Conservation (phyloP, 2,329 filamentous ascomycete genomes). For the Ramularia collo-cygni region DNA sequence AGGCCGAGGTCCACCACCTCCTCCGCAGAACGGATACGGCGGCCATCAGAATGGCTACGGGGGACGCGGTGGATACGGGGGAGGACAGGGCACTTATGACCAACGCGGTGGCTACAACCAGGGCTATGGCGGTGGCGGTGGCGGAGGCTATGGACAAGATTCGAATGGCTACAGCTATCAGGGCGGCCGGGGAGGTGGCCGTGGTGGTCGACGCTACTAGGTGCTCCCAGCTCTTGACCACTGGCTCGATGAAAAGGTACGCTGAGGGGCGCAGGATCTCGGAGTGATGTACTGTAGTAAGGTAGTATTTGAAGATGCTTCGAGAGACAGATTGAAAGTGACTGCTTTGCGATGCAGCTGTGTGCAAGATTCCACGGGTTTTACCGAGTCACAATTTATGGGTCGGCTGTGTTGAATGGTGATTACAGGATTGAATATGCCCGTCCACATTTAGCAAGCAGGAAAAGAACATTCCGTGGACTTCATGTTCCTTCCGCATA, state of each 20-base stretch:
- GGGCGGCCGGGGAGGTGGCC: conserved; percentile 3
- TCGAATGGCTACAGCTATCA: conserved; percentile 2
- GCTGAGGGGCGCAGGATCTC: no score
- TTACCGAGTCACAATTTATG: no score
- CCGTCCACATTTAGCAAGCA: no score
- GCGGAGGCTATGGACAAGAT: conserved; percentile 1
- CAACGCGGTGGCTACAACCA: conserved; percentile 15
- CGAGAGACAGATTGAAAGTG: no score
- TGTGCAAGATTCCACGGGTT: no score
- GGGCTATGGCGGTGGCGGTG: conserved; percentile 9
- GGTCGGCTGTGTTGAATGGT: no score
- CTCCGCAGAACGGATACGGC: background rate
- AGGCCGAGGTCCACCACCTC: conserved; percentile 12
- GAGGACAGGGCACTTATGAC: conserved; percentile 13
- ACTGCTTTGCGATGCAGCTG: no score
- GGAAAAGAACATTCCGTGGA: no score
- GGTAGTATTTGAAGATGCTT: no score
- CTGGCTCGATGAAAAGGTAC: background rate
- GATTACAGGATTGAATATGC: no score
- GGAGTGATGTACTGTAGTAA: no score
- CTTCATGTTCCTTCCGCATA: no score
- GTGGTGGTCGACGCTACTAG: conserved; percentile 10
- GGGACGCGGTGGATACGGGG: conserved; percentile 17
- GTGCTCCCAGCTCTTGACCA: background rate
- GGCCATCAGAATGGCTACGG: conserved; percentile 18